Percentiles rank a stretch among this genome's conserved stretches.
Conservation (phyloP, 2,329 filamentous ascomycete species). For the Diaporthe sp. region DNA sequence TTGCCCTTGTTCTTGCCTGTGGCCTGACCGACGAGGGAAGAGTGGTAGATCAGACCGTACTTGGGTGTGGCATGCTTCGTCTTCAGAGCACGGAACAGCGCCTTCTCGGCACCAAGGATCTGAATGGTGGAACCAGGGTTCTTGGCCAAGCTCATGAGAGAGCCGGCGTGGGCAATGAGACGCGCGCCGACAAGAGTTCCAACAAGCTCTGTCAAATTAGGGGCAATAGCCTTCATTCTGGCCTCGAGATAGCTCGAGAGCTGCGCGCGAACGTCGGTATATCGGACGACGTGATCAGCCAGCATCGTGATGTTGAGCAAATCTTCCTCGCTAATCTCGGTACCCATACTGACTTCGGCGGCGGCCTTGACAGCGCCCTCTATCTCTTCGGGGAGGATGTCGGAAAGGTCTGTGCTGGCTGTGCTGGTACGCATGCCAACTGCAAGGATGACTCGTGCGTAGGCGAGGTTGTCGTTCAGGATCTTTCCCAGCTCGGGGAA, state of each 20-base stretch:
- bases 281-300: conserved; percentile 92
- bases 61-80: conserved; percentile 99
- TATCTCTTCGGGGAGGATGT: conserved; percentile 95
- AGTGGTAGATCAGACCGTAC: conserved; percentile 95
- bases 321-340: conserved; percentile 94
- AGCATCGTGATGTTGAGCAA: conserved; percentile 92
- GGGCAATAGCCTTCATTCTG: conserved; percentile 96
- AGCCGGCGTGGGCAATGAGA: conserved; percentile 94
- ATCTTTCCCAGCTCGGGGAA: conserved; percentile 99
- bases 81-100: conserved; percentile 97
- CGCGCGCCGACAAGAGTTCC: conserved; percentile 95
- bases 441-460: conserved; percentile 87
- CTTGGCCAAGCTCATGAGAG: conserved; percentile 95
- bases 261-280: conserved; percentile 90
- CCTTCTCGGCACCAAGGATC: conserved; percentile 98
- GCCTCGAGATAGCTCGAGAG: conserved; percentile 90
- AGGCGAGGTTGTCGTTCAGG: conserved; percentile 96
- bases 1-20: conserved; percentile 99
- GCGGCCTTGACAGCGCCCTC: conserved; percentile 92
- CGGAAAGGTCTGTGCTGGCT: conserved; percentile 82
- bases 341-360: conserved; percentile 98
- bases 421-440: conserved; percentile 92
- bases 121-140: conserved; percentile 95
- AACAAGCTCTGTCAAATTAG: conserved; percentile 93
- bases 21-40: conserved; percentile 94